phyloP scores from a whole-genome alignment of 306 rosid species.

The Rubus parviflorus region DNA sequence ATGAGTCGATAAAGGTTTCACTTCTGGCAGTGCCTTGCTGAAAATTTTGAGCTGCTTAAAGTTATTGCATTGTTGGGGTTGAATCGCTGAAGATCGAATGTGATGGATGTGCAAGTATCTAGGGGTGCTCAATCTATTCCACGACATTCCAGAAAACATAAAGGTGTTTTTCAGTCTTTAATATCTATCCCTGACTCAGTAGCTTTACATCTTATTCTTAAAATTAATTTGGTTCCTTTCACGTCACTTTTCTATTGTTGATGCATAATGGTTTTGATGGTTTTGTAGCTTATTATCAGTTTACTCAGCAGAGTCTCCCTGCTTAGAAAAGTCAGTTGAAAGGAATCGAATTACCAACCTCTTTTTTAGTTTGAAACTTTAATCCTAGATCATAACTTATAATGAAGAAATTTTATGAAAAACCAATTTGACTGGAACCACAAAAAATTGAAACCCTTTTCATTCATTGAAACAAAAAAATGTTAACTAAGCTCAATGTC shows the following conservation, averaged over 20 bases:
- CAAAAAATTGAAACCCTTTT: no score
- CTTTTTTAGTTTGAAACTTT: no score
- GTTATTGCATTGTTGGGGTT: slow-evolving; percentile 13
- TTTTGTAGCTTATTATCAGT: slow-evolving; percentile 63
- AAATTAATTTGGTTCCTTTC: neutral
- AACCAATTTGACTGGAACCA: no score
- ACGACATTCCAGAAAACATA: slow-evolving; percentile 9
- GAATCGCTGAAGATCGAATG: slow-evolving; percentile 11
- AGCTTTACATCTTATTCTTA: neutral
- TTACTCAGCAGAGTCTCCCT: slow-evolving; percentile 91
- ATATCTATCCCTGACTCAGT: neutral
- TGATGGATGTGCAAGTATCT: slow-evolving; percentile 32
- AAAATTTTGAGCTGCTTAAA: neutral
- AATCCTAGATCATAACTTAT: no score
- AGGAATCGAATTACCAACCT: no score
- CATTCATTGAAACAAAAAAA: no score
- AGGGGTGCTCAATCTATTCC: slow-evolving; percentile 12
- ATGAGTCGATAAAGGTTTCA: neutral
- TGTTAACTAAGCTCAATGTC: no score
- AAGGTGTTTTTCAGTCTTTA: slow-evolving; percentile 22
- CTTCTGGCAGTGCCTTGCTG: slow-evolving; percentile 2
- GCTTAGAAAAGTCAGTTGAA: slow-evolving; percentile 32
- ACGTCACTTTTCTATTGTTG: neutral
- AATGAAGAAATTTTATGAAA: no score
- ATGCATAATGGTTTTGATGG: slow-evolving; percentile 19